A percentile compares a stretch with the other conserved stretches of the same genome.
Evolutionary conservation across 2,329 filamentous ascomycete genomes (phyloP).

Genomic region (Ceratocystis albifundus): DNA sequence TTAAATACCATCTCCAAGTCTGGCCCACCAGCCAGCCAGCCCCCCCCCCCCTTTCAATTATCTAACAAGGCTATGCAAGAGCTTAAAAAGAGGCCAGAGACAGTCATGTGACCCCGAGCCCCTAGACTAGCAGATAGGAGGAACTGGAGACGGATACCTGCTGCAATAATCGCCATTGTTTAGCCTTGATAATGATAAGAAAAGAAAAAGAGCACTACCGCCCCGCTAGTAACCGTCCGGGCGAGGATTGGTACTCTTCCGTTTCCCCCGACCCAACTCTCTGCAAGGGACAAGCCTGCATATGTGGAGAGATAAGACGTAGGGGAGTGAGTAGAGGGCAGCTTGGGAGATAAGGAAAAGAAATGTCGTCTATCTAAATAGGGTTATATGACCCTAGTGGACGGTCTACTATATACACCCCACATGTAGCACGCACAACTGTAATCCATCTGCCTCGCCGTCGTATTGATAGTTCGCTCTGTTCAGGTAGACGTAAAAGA

Average conservation of each 20-base stretch:
- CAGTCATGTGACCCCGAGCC: neutral
- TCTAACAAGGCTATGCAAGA: neutral
- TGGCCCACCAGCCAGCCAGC: neutral
- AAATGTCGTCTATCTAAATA: neutral
- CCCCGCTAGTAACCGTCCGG: neutral
- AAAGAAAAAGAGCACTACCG: no score
- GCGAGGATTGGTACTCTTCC: slow-evolving; percentile 1
- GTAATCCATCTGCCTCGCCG: no score
- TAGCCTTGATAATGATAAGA: neutral
- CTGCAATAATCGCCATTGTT: neutral
- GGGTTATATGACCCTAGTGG: slow-evolving; percentile 7
- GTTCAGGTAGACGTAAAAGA: no score
- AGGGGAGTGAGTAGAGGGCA: neutral
- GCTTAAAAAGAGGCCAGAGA: neutral
- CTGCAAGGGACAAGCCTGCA: slow-evolving; percentile 11
- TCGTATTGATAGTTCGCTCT: no score
- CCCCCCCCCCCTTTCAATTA: neutral
- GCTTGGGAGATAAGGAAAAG: slow-evolving; percentile 12
- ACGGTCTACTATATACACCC: neutral
- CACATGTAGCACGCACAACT: neutral
- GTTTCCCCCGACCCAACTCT: neutral
- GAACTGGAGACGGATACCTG: neutral
- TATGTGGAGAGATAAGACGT: slow-evolving; percentile 12
- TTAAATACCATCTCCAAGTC: neutral
- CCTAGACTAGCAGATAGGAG: neutral